Evolutionary conservation across 495 filamentous ascomycete species (phyloP).

Genomic region (Hypoxylon rickii): DNA sequence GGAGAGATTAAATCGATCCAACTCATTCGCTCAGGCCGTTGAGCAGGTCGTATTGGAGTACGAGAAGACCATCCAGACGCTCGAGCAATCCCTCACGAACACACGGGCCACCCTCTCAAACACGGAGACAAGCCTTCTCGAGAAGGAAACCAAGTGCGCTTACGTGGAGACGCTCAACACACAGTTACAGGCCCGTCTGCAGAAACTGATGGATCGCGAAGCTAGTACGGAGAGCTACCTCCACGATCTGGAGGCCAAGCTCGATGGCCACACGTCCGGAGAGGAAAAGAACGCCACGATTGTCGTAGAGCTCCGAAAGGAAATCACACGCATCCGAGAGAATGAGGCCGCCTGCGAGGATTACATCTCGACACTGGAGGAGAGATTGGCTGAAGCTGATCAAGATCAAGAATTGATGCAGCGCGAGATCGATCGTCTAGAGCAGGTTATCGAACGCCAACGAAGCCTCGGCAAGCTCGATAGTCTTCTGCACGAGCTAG

Average conservation of each 20-base stretch:
- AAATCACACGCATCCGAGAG: conserved; percentile 85
- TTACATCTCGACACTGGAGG: conserved; percentile 96
- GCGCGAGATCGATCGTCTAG: conserved; percentile 89
- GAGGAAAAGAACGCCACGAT: conserved; percentile 90
- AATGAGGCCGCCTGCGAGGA: conserved; percentile 89
- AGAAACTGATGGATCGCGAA: conserved; percentile 90
- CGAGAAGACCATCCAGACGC: conserved; percentile 94
- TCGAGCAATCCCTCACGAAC: conserved; percentile 89
- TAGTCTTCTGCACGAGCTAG: conserved; percentile 86
- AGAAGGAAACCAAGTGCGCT: conserved; percentile 90
- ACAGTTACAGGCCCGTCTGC: conserved; percentile 84
- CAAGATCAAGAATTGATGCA: conserved; percentile 97
- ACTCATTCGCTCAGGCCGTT: conserved; percentile 91
- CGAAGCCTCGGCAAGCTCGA: conserved; percentile 94
- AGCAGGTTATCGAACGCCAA: conserved; percentile 94
- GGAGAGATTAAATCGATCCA: conserved; percentile 89
- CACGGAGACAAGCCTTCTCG: conserved; percentile 82
- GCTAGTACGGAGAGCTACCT: conserved; percentile 87
- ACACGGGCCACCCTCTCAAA: conserved; percentile 82
- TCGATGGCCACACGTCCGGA: conserved; percentile 86
- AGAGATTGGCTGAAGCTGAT: conserved; percentile 92
- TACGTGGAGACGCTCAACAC: conserved; percentile 90
- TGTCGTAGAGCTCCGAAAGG: conserved; percentile 85
- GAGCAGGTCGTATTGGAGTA: conserved; percentile 97
- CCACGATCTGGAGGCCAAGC: conserved; percentile 83